phyloP scores from a whole-genome alignment of 2,329 filamentous ascomycete genomes.

The Colletotrichum spaethianum region DNA sequence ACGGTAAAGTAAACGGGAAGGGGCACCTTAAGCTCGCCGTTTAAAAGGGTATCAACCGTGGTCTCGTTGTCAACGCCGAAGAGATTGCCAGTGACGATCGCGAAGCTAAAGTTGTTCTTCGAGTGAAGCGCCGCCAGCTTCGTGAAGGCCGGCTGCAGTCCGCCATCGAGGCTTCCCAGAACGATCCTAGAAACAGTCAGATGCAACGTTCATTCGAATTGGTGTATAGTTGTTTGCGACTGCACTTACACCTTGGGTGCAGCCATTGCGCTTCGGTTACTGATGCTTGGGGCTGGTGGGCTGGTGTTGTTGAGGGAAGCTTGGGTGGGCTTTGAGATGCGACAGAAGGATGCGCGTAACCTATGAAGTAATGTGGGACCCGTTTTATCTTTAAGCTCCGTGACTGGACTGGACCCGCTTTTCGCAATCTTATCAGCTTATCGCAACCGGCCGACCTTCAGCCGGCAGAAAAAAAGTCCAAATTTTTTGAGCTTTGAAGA shows the following conservation, averaged over 20 bases:
- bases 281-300: background rate
- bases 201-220: background rate
- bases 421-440: conserved; percentile 40
- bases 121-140: conserved; percentile 86
- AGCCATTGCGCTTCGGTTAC: conserved; percentile 54
- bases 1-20: conserved; percentile 93
- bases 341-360: conserved; percentile 33
- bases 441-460: conserved; percentile 35
- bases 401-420: conserved; percentile 2
- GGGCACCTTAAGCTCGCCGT: conserved; percentile 80
- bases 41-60: conserved; percentile 74
- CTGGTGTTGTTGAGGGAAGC: conserved; percentile 28
- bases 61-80: conserved; percentile 76
- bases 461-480: conserved; percentile 42
- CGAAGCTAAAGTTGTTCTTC: conserved; percentile 91
- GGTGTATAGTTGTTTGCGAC: background rate
- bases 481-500: conserved; percentile 41
- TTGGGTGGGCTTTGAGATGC: conserved; percentile 30
- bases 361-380: conserved; percentile 32
- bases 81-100: conserved; percentile 86
- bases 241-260: conserved; percentile 62
- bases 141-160: conserved; percentile 80
- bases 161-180: conserved; percentile 85
- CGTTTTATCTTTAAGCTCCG: conserved; percentile 6
- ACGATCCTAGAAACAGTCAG: conserved; percentile 73